phyloP scores from a whole-genome alignment of 139 green algal genomes.

The Chlorokybus atmophyticus region DNA sequence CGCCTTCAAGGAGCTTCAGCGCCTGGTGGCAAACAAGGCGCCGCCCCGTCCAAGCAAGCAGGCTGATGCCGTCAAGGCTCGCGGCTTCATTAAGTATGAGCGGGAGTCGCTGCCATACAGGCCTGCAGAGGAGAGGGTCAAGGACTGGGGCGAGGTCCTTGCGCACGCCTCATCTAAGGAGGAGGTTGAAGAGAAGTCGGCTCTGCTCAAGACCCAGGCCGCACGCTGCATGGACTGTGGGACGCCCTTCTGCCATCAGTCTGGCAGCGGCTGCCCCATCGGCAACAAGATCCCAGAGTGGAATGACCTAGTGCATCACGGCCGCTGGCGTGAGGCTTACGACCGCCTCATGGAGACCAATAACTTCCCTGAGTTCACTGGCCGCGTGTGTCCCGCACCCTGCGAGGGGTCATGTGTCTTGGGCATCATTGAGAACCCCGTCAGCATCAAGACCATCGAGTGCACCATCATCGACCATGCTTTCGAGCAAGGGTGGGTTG shows the following conservation, averaged over 20 bases:
- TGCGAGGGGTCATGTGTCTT: constrained; percentile 89
- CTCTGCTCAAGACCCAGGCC: constrained; percentile 75
- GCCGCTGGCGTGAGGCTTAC: constrained; percentile 75
- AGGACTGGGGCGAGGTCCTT: constrained; percentile 80
- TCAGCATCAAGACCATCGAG: constrained; percentile 95
- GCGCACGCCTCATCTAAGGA: constrained; percentile 8
- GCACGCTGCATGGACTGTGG: constrained; percentile 94
- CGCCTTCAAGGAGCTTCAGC: constrained; percentile 64
- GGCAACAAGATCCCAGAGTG: constrained; percentile 93
- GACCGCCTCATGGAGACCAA: constrained; percentile 90
- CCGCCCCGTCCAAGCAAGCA: constrained; percentile 13
- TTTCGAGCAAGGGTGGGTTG: constrained; percentile 90
- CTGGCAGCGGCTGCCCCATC: constrained; percentile 64
- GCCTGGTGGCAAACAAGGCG: background rate
- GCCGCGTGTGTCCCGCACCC: constrained; percentile 77
- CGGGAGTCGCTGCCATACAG: constrained; percentile 71
- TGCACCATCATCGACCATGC: constrained; percentile 85
- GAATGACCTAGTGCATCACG: constrained; percentile 89
- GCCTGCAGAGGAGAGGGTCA: constrained; percentile 56
- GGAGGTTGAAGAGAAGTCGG: constrained; percentile 18
- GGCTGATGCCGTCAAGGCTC: constrained; percentile 46
- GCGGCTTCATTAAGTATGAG: constrained; percentile 82
- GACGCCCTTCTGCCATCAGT: constrained; percentile 86
- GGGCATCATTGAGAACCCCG: constrained; percentile 92
- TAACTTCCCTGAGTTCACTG: constrained; percentile 98